These are phyloP conservation scores for Passalora sequoiae DNA, from an alignment of 2,329 filamentous ascomycete species.

Conservation along the genomic window DNA sequence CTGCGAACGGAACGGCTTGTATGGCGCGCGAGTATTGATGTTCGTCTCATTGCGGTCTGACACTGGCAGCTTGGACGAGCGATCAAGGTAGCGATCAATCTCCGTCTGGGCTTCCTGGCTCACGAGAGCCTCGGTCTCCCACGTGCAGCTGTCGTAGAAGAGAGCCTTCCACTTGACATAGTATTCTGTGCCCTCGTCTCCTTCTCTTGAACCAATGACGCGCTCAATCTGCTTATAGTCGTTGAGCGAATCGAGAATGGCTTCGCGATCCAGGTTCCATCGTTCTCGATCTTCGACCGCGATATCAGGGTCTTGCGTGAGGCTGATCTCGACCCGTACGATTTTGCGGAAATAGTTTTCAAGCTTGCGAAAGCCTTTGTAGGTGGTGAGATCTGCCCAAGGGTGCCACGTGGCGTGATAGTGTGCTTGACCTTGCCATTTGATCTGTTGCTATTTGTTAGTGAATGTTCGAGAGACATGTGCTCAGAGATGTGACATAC, in stretches of 20 bases:
- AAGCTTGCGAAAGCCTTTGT: constrained; percentile 78
- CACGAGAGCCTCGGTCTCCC: constrained; percentile 75
- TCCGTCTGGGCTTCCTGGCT: constrained; percentile 76
- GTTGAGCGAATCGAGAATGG: constrained; percentile 78
- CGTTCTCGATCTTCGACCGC: constrained; percentile 84
- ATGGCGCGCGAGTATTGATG: constrained; percentile 63
- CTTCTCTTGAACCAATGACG: constrained; percentile 76
- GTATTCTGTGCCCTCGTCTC: constrained; percentile 79
- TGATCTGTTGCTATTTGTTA: constrained; percentile 58
- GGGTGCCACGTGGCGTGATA: constrained; percentile 95
- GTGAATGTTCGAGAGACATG: constrained; percentile 8
- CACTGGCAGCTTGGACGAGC: constrained; percentile 70
- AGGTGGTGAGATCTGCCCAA: constrained; percentile 65
- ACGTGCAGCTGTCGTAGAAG: constrained; percentile 89
- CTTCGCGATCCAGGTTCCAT: constrained; percentile 90
- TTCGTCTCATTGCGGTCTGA: constrained; percentile 77
- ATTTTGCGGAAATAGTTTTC: constrained; percentile 92
- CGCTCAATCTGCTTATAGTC: constrained; percentile 92
- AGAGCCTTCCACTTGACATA: constrained; percentile 85
- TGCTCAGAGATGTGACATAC: constrained; percentile 33
- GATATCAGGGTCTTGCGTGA: constrained; percentile 67
- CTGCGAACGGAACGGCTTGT: constrained; percentile 71
- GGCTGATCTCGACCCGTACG: constrained; percentile 71
- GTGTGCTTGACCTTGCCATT: constrained; percentile 95
- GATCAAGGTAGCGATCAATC: constrained; percentile 86